Conservation (phyloP, 2,329 filamentous ascomycete species). For the Diplodia seriata region DNA sequence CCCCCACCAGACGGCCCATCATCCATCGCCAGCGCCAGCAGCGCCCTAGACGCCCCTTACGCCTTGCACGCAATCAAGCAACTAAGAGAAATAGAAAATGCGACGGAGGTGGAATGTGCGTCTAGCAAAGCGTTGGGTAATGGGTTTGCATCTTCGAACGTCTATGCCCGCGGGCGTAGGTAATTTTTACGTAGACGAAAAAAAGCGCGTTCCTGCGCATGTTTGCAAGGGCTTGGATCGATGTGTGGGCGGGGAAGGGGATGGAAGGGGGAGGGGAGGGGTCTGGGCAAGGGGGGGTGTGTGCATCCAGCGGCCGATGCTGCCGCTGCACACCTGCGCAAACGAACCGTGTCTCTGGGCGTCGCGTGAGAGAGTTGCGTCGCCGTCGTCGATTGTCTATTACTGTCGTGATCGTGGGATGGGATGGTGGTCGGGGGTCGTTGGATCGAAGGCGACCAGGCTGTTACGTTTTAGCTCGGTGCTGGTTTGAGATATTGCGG, state of each 20-base stretch:
- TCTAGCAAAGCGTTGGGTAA: conserved; percentile 19
- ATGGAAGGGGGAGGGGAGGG: not conserved
- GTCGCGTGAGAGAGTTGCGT: not conserved
- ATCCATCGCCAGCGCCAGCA: not conserved
- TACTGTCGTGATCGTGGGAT: not conserved
- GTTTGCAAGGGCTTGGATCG: not conserved
- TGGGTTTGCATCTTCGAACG: conserved; percentile 27
- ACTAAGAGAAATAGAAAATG: conserved; percentile 1
- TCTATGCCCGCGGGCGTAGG: conserved; percentile 31
- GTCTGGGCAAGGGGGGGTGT: not conserved
- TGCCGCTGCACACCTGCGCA: conserved; percentile 8
- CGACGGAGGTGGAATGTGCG: not conserved
- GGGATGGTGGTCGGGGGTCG: not conserved
- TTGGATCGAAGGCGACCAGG: not conserved
- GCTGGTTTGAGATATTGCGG: not conserved
- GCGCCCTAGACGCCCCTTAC: conserved; percentile 1
- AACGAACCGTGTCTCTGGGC: not conserved
- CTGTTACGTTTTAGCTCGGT: not conserved
- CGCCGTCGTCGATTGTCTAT: not conserved
- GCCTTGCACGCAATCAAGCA: conserved; percentile 1
- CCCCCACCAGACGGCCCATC: not conserved
- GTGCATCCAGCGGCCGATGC: conserved; percentile 14
- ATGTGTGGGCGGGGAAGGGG: not conserved
- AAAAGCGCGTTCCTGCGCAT: not conserved
- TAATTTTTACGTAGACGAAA: conserved; percentile 31